Percentiles rank a stretch among this genome's conserved stretches.
phyloP scores from a whole-genome alignment of 2,329 filamentous ascomycete genomes.

The Fusarium nematophilum region DNA sequence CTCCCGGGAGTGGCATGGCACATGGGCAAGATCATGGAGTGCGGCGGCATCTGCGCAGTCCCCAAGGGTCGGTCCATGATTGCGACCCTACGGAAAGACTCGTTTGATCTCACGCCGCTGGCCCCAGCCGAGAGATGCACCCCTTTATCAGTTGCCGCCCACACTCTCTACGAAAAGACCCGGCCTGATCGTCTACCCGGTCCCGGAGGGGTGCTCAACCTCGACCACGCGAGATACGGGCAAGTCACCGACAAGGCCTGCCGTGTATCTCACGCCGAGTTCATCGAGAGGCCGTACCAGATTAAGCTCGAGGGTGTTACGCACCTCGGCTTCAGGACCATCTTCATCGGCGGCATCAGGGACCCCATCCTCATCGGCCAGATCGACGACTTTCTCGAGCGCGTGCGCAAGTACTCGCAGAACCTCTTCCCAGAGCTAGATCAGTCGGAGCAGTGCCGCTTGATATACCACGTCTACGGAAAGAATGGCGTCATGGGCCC shows the following conservation, averaged over 20 bases:
- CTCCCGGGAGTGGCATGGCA: constrained; percentile 53
- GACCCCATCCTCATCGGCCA: constrained; percentile 60
- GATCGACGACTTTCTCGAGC: constrained; percentile 49
- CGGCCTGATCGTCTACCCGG: constrained; percentile 61
- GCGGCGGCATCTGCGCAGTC: constrained; percentile 57
- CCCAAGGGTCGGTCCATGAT: constrained; percentile 58
- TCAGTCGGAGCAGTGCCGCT: constrained; percentile 47
- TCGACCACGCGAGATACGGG: constrained; percentile 55
- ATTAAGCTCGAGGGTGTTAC: constrained; percentile 62
- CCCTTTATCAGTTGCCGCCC: constrained; percentile 60
- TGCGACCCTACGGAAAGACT: constrained; percentile 53
- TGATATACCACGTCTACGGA: constrained; percentile 59
- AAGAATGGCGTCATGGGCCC: constrained; percentile 50
- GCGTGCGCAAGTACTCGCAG: constrained; percentile 40
- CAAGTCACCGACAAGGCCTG: constrained; percentile 49
- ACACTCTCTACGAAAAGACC: constrained; percentile 65
- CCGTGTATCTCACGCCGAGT: constrained; percentile 54
- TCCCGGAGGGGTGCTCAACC: constrained; percentile 59
- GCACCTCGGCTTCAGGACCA: constrained; percentile 55
- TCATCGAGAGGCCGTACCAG: constrained; percentile 53
- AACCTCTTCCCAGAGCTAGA: constrained; percentile 38
- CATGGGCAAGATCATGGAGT: constrained; percentile 68
- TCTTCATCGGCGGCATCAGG: constrained; percentile 57
- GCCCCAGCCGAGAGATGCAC: constrained; percentile 56
- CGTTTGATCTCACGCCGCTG: constrained; percentile 60